Evolutionary conservation across 805 yeast species (phyloP).

Genomic region (Starmerella geochares): DNA sequence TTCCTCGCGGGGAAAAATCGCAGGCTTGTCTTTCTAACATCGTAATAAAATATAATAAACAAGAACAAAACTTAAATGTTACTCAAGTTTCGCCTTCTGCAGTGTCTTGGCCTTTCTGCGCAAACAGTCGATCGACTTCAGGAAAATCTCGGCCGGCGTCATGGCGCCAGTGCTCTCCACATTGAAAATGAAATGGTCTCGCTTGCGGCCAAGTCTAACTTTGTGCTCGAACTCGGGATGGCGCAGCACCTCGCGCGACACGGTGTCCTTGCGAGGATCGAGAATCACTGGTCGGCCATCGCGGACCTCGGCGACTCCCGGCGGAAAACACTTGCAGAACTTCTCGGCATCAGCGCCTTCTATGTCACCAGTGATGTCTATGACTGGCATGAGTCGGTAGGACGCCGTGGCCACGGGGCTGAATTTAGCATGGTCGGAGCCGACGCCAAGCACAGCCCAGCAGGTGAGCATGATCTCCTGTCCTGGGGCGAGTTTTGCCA

Average conservation of each 20-base stretch:
- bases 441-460: constrained; percentile 85
- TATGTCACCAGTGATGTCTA: constrained; percentile 50
- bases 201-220: constrained; percentile 80
- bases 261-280: constrained; percentile 92
- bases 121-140: constrained; percentile 76
- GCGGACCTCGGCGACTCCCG: constrained; percentile 78
- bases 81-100: constrained; percentile 20
- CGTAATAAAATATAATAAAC: not conserved
- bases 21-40: not conserved
- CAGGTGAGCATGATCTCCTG: constrained; percentile 87
- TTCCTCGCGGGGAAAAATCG: not conserved
- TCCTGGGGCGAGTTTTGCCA: constrained; percentile 92
- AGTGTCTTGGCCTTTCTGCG: constrained; percentile 48
- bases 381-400: constrained; percentile 82
- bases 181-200: constrained; percentile 89
- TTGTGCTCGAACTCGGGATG: constrained; percentile 83
- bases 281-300: constrained; percentile 66
- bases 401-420: constrained; percentile 97
- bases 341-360: constrained; percentile 63
- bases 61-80: not conserved
- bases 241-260: constrained; percentile 89
- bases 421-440: constrained; percentile 92
- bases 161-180: constrained; percentile 94
- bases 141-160: constrained; percentile 92
- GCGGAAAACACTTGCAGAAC: constrained; percentile 83